Conservation (phyloP, 495 filamentous ascomycete genomes). For the Daldinia loculata region DNA sequence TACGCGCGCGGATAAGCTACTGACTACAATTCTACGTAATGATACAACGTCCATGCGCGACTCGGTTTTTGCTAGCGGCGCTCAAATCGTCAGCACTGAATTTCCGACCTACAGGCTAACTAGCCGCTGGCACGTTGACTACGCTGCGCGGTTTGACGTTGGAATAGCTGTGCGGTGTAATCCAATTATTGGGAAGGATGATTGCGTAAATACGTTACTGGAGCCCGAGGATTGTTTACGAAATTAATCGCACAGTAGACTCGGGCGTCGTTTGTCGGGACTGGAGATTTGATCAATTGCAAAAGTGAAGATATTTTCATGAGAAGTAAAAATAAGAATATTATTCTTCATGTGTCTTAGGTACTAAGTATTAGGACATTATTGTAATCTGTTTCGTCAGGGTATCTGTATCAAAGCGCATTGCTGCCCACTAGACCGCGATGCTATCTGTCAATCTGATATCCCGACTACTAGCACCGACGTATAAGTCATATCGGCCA, state of each 20-base stretch:
- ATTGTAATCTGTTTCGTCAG: not conserved
- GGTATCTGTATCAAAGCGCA: conserved; percentile 10
- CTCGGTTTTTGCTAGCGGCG: not conserved
- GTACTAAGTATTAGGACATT: not conserved
- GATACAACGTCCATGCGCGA: not conserved
- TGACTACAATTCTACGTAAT: not conserved
- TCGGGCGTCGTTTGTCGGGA: too few relatives aligned
- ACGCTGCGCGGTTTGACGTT: too few relatives aligned
- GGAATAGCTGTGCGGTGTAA: too few relatives aligned
- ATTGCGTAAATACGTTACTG: too few relatives aligned
- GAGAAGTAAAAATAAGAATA: not conserved
- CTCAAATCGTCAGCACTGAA: not conserved
- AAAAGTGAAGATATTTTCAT: too few relatives aligned
- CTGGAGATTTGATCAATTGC: too few relatives aligned
- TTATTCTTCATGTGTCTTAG: not conserved
- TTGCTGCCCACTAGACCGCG: conserved; percentile 22
- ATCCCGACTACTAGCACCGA: conserved; percentile 62
- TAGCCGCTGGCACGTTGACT: too few relatives aligned
- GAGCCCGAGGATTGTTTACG: too few relatives aligned
- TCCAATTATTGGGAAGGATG: too few relatives aligned
- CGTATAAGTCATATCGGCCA: conserved; percentile 53
- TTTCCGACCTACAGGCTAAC: too few relatives aligned
- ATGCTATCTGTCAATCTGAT: conserved; percentile 48
- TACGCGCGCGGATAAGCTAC: not conserved
- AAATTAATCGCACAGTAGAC: too few relatives aligned